Evolutionary conservation across 495 filamentous ascomycete species (phyloP).

Genomic region (Aspergillus diversus): DNA sequence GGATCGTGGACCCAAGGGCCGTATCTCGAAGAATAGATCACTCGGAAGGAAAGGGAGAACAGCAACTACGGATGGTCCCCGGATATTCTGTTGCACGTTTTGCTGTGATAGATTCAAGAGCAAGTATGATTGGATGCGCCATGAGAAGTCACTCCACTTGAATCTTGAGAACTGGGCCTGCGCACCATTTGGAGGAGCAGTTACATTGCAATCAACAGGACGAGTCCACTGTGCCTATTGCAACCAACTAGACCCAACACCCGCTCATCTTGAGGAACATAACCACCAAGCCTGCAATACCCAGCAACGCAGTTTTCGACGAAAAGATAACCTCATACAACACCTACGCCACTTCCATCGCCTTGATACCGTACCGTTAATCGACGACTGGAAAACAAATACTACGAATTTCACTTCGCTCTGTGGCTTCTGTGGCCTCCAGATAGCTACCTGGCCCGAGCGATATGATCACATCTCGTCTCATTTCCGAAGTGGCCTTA

Average conservation of each 20-base stretch:
- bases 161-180: conserved; percentile 78
- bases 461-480: conserved; percentile 64
- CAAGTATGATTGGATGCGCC: conserved; percentile 81
- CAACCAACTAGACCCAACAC: conserved; percentile 21
- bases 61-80: conserved; percentile 6
- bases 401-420: conserved; percentile 61
- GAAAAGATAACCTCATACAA: conserved; percentile 82
- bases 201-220: conserved; percentile 52
- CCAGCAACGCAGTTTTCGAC: conserved; percentile 70
- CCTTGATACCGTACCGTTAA: conserved; percentile 58
- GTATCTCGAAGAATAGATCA: conserved; percentile 5
- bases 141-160: conserved; percentile 81
- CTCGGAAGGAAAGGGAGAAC: neutral
- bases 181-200: conserved; percentile 56
- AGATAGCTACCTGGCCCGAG: conserved; percentile 62
- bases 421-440: conserved; percentile 67
- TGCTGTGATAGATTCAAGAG: conserved; percentile 78
- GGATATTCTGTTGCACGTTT: conserved; percentile 64
- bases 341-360: conserved; percentile 74
- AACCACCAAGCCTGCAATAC: conserved; percentile 68
- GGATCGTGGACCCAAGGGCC: neutral
- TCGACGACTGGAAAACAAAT: conserved; percentile 71
- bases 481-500: conserved; percentile 65
- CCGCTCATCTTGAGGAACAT: conserved; percentile 39
- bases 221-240: conserved; percentile 39